phyloP scores from a whole-genome alignment of 257 asterid genomes.

The Linaria vulgaris region DNA sequence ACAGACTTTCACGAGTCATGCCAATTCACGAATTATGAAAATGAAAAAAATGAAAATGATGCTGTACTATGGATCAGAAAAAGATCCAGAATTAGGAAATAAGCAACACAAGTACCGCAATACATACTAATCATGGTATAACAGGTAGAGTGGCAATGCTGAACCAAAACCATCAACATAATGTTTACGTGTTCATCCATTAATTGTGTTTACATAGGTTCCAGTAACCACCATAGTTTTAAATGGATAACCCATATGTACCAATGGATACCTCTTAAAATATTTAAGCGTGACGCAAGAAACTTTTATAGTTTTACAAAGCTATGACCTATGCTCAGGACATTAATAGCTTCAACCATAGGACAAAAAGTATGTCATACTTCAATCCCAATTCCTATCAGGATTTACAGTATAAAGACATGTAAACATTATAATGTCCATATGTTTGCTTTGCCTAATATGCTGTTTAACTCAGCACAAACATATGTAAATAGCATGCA shows the following conservation, averaged over 20 bases:
- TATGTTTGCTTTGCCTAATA: too few species aligned
- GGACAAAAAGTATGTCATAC: not conserved
- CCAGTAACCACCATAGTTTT: too few species aligned
- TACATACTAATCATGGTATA: not conserved
- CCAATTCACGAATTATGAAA: conserved; percentile 13
- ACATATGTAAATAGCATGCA: too few species aligned
- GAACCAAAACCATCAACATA: too few species aligned
- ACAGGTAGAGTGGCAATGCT: not conserved
- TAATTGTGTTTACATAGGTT: too few species aligned
- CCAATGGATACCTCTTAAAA: too few species aligned
- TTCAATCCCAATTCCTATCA: not conserved
- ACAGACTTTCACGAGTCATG: conserved; percentile 26
- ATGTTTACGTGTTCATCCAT: too few species aligned
- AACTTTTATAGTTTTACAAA: not conserved
- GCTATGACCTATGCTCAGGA: conserved; percentile 3
- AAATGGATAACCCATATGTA: too few species aligned
- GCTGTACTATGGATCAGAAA: conserved; percentile 21
- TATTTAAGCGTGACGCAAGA: too few species aligned
- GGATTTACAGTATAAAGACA: too few species aligned
- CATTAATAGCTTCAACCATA: not conserved
- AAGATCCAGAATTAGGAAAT: conserved; percentile 15
- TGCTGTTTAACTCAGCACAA: too few species aligned
- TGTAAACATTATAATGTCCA: too few species aligned
- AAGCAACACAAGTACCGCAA: conserved; percentile 5
- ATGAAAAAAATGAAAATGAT: conserved; percentile 23